phyloP scores from a whole-genome alignment of 495 filamentous ascomycete genomes.

The Xylaria cubensis region DNA sequence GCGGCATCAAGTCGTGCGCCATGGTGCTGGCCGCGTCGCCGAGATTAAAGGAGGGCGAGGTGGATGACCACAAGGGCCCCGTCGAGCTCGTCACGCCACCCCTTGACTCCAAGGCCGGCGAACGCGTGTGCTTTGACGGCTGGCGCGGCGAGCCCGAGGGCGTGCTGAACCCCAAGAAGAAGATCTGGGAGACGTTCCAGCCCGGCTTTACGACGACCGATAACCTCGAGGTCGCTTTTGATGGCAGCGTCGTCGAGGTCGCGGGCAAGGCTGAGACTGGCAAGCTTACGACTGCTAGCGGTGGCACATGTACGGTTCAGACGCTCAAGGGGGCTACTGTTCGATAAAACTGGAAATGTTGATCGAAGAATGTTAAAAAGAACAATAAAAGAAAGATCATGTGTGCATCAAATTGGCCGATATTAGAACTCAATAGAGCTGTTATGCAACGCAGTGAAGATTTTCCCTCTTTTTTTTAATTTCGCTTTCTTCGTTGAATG shows the following conservation, averaged over 20 bases:
- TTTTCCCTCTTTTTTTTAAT: neutral
- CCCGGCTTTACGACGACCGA: conserved; percentile 90
- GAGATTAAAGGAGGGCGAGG: conserved; percentile 73
- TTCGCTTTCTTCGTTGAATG: neutral
- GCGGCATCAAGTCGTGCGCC: conserved; percentile 90
- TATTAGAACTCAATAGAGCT: conserved; percentile 25
- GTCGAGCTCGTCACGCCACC: conserved; percentile 93
- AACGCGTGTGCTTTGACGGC: conserved; percentile 90
- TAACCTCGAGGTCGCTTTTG: conserved; percentile 72
- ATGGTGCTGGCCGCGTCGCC: conserved; percentile 98
- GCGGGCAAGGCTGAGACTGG: conserved; percentile 67
- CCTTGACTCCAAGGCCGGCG: conserved; percentile 76
- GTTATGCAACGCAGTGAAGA: neutral
- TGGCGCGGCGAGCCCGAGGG: conserved; percentile 92
- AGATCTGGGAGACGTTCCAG: conserved; percentile 95
- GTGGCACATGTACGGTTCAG: conserved; percentile 76
- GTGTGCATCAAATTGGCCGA: neutral
- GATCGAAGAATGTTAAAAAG: conserved; percentile 13
- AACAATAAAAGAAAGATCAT: conserved; percentile 13
- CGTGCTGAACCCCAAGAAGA: conserved; percentile 97
- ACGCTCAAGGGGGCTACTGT: conserved; percentile 74
- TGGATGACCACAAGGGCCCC: conserved; percentile 83
- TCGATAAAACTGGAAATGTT: conserved; percentile 51
- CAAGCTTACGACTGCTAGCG: conserved; percentile 72
- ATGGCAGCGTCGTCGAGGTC: conserved; percentile 54